These are phyloP conservation scores for Agrostemma githago DNA, from an alignment of 148 eudicot species.

Conservation along the genomic window DNA sequence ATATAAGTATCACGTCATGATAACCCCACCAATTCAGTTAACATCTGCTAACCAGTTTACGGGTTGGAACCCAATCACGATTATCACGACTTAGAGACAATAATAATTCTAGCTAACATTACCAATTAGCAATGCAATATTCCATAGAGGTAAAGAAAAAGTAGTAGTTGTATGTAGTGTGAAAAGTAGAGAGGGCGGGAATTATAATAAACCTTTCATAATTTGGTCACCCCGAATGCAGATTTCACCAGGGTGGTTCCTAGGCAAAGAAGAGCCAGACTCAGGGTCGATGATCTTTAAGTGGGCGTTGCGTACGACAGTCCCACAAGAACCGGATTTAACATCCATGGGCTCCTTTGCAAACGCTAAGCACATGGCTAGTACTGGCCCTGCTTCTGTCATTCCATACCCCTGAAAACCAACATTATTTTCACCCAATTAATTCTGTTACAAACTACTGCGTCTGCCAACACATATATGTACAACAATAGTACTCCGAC, in stretches of 20 bases:
- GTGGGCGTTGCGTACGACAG: constrained; percentile 78
- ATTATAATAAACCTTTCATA: constrained; percentile 52
- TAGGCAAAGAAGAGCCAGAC: constrained; percentile 45
- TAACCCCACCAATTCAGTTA: too few relatives aligned
- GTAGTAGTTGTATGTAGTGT: too few relatives aligned
- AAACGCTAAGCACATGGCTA: constrained; percentile 75
- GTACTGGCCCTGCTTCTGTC: constrained; percentile 94
- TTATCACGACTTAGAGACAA: too few relatives aligned
- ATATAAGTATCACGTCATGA: too few relatives aligned
- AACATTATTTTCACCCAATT: background rate
- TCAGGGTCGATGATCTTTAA: constrained; percentile 79
- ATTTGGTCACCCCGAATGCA: constrained; percentile 83
- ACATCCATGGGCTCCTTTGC: constrained; percentile 69
- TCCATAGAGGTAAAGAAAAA: too few relatives aligned
- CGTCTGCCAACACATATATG: background rate
- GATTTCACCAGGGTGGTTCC: constrained; percentile 77
- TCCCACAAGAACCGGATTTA: constrained; percentile 86
- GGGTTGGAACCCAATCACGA: too few relatives aligned
- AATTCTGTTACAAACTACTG: background rate
- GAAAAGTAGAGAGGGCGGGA: too few relatives aligned
- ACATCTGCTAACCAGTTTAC: too few relatives aligned
- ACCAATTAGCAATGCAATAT: too few relatives aligned
- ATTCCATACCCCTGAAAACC: constrained; percentile 72
- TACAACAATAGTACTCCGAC: background rate
- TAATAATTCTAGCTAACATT: too few relatives aligned